Percentiles rank a stretch among this genome's conserved stretches.
phyloP scores from a whole-genome alignment of 345 rosid genomes.

The Pistacia atlantica region DNA sequence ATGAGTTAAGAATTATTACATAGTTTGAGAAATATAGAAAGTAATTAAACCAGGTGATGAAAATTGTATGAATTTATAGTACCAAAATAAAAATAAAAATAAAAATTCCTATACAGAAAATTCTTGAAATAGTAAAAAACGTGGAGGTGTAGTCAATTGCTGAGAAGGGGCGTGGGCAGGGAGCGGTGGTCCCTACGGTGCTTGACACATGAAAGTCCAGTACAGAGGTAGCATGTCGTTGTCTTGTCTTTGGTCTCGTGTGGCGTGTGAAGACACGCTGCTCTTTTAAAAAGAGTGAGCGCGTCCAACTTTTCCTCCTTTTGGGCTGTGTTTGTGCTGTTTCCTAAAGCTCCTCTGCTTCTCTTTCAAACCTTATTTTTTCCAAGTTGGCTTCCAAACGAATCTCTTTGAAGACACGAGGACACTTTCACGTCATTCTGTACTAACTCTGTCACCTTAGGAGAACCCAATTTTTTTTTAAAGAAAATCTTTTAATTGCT shows the following conservation, averaged over 20 bases:
- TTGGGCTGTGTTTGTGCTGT: neutral
- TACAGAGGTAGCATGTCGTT: slow-evolving; percentile 2
- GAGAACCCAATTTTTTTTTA: neutral
- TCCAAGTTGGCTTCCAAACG: neutral
- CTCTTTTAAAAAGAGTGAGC: neutral
- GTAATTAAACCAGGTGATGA: too few relatives aligned
- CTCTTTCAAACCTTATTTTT: neutral
- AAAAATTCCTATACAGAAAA: too few relatives aligned
- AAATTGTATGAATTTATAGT: too few relatives aligned
- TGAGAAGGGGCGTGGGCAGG: neutral
- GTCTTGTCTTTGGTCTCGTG: slow-evolving; percentile 3
- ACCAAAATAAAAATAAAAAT: too few relatives aligned
- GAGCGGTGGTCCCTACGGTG: slow-evolving; percentile 1
- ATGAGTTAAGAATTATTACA: too few relatives aligned
- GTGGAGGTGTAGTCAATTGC: neutral
- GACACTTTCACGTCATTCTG: neutral
- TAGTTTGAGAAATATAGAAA: too few relatives aligned
- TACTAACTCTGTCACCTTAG: neutral
- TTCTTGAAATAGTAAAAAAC: too few relatives aligned
- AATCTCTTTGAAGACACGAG: neutral
- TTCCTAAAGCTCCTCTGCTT: neutral
- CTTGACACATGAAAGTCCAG: slow-evolving; percentile 13
- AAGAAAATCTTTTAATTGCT: too few relatives aligned
- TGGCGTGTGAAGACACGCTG: neutral
- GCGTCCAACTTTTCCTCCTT: neutral